Evolutionary conservation across 139 green algal species (phyloP), one percentile per base, ranked within the genome.

Genomic region (Chlorella sp.): DNA sequence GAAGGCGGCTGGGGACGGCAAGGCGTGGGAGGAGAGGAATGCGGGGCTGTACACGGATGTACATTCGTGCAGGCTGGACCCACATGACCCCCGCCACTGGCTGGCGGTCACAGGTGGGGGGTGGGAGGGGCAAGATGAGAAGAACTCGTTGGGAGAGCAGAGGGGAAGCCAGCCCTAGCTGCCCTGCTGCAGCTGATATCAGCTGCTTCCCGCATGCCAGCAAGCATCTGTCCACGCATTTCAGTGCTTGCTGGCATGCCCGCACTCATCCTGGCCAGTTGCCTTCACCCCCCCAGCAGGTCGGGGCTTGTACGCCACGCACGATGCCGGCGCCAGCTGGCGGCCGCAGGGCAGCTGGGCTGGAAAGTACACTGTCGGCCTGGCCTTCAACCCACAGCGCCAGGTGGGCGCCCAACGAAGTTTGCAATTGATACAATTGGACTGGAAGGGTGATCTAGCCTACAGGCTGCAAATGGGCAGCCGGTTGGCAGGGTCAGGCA

Each of bases 31-130:
- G 73, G 85, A 89, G 71, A 73, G 34, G 12, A 89, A 83, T 48
- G 26, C 73, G 22, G 85, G 71, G 1, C 48, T 89, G 42, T 83
- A 89, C 34, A n/a, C 19, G 0, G 85, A 89, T 39, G 69, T 89
- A 3, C 85, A 89, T 48, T 61, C 42, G 71, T 89, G 85, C 85
- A 37, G 85, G 34, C 57, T 89, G n/a, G 71, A 89, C 34, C 85
- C 85, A 3, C 75, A 84, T 21, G 12, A 83, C 48, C 19, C 48
- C 0, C 26, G 1, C 9, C 85, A 83, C 48, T 84, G 71, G 85
- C 73, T 89, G n/a, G 85, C 85, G 57, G 85, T 89, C 1, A 89
- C 85, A 18, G 85, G 84, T 88, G 84, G 15, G 60, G 64, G 64
- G 11, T 71, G 64, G 5, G 64, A 28, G 21, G 64, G 64, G 11